A percentile compares a stretch with the other conserved stretches of the same genome.
phyloP scores from a whole-genome alignment of 192 early-diverging fungal genomes.

The Coemansia guatemalensis region DNA sequence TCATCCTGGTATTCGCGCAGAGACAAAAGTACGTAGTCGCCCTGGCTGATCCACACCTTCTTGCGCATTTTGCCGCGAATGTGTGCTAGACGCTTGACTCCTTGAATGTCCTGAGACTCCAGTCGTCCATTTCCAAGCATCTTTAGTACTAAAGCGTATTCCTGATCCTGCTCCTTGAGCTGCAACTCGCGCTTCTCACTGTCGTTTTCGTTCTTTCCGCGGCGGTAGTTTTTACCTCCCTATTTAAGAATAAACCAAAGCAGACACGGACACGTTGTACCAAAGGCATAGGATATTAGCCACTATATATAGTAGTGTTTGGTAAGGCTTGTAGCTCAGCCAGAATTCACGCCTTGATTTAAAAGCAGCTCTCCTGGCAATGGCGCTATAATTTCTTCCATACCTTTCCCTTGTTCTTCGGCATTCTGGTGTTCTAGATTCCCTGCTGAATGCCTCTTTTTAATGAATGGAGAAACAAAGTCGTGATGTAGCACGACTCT shows the following conservation, averaged over 20 bases:
- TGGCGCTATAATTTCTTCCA: neutral
- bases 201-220: constrained; percentile 96
- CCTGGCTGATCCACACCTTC: constrained; percentile 92
- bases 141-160: constrained; percentile 92
- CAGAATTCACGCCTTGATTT: too few relatives aligned
- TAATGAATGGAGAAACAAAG: too few relatives aligned
- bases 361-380: too few relatives aligned
- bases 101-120: constrained; percentile 87
- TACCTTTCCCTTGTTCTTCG: constrained; percentile 98
- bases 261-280: too few relatives aligned
- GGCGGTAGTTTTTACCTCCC: constrained; percentile 86
- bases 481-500: too few relatives aligned
- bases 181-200: constrained; percentile 91
- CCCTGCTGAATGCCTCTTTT: too few relatives aligned
- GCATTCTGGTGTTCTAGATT: constrained; percentile 55
- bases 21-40: constrained; percentile 87
- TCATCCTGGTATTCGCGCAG: constrained; percentile 90
- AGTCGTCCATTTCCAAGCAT: constrained; percentile 97
- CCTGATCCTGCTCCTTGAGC: constrained; percentile 98
- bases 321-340: too few relatives aligned
- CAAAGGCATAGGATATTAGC: too few relatives aligned
- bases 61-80: constrained; percentile 98
- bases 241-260: constrained; percentile 13
- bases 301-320: neutral
- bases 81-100: constrained; percentile 85